Conservation (phyloP, 2,329 filamentous ascomycete species). For the Fusarium sp. region DNA sequence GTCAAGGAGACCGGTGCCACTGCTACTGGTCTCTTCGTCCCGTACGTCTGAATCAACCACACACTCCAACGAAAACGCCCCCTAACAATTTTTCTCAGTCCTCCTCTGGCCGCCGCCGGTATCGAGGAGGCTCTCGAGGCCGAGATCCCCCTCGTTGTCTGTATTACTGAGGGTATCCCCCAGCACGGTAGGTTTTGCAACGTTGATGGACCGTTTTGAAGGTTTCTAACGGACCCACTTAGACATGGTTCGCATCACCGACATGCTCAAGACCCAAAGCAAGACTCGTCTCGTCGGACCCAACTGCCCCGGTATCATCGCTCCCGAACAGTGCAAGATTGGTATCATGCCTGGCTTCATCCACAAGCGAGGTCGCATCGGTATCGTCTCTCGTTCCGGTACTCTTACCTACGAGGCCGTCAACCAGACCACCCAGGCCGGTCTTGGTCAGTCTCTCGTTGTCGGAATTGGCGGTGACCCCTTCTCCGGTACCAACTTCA, state of each 20-base stretch:
- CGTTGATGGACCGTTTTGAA: conserved; percentile 11
- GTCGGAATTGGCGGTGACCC: conserved; percentile 98
- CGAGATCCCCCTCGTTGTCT: conserved; percentile 94
- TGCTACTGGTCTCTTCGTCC: conserved; percentile 95
- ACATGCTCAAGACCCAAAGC: conserved; percentile 96
- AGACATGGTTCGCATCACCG: conserved; percentile 99
- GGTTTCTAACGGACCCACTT: conserved; percentile 32
- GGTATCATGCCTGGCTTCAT: conserved; percentile 99
- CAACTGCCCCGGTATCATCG: conserved; percentile 99
- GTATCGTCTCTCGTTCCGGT: conserved; percentile 97
- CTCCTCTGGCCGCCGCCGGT: conserved; percentile 89
- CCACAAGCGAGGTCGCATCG: conserved; percentile 98
- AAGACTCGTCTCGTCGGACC: conserved; percentile 97
- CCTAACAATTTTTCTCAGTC: conserved; percentile 63
- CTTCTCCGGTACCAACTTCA: conserved; percentile 99
- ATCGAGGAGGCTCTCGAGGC: conserved; percentile 96
- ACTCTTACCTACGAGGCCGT: conserved; percentile 99
- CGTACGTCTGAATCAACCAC: conserved; percentile 65
- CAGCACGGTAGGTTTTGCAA: conserved; percentile 79
- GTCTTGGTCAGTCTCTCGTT: conserved; percentile 96
- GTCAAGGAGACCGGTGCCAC: conserved; percentile 91
- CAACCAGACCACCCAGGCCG: conserved; percentile 98
- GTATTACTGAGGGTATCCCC: conserved; percentile 97
- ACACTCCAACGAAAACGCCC: conserved; percentile 13
- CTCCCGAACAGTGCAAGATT: conserved; percentile 96